Base-by-base conservation (phyloP, 495 filamentous ascomycete genomes). In the Aspergillus nidulans region DNA sequence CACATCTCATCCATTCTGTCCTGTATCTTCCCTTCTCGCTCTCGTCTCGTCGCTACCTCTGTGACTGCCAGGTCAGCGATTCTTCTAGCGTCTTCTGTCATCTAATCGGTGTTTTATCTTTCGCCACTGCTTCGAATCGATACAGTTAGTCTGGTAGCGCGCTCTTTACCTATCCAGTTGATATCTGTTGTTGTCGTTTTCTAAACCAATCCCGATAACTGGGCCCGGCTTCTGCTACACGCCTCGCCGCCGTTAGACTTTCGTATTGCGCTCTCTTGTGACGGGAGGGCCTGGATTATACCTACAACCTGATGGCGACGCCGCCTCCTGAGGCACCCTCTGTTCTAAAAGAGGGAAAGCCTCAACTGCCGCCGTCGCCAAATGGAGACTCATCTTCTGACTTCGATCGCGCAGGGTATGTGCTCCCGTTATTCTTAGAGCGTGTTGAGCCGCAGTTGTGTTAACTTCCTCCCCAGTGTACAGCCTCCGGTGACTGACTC, bases 241-340 rank as follows among this genome's bases (percentile, higher is more conserved):
- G 48, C 53, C 38, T 53, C 61, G 56, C 48, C 50, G 47, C 28
- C 52, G 52, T 60, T 63, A 65, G 59, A 64, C 32, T 36, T 47
- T 55, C 58, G 65, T 68, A 63, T 69, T 62, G 52, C 53, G 64
- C 54, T 24, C 49, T 56, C 45, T 56, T 49, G 58, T 58, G 41
- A 53, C 58, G 50, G 56, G 30, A 52, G 61, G 50, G 60, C 39
- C 55, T 56, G 30, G 28, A 49, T 23, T 48, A 25, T 45, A 49
- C 36, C n/a, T 23, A 32, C 60, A 57, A 56, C 50, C 54, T 60
- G 49, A 77, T 77, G 75, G 75, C 75, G 63, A 77, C 75, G 49
- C 75, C 75, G 67, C 75, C 75, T 68, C 73, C 75, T 26, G 75
- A 77, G 70, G 72, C 65, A 42, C 43, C 67, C 56, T 62, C 69